These are phyloP conservation scores for Tuber indicum DNA, from an alignment of 495 filamentous ascomycete species.

Conservation along the genomic window DNA sequence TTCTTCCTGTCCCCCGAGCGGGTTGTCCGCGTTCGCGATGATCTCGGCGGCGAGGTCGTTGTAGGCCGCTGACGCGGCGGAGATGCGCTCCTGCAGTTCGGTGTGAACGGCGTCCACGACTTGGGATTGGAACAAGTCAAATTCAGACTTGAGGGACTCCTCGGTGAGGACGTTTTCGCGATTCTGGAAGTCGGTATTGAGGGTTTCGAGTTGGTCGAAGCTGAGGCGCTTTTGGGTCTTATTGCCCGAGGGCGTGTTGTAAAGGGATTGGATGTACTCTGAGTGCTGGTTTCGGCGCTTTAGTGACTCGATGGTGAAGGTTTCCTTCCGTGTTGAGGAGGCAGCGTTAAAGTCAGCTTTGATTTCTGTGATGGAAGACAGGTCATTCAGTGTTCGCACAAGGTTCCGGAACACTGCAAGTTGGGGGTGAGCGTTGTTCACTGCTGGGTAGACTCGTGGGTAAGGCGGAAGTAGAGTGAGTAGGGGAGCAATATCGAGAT, in stretches of 20 bases:
- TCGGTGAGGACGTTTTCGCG: constrained; percentile 26
- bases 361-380: constrained; percentile 62
- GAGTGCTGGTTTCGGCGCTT: constrained; percentile 39
- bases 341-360: constrained; percentile 53
- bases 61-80: constrained; percentile 39
- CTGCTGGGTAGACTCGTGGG: constrained; percentile 85
- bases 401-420: constrained; percentile 67
- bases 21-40: constrained; percentile 19
- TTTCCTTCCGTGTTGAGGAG: constrained; percentile 31
- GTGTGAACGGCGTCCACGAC: constrained; percentile 53
- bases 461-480: constrained; percentile 91
- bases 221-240: constrained; percentile 30
- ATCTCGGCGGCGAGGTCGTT: constrained; percentile 31
- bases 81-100: constrained; percentile 38
- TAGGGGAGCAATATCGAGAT: constrained; percentile 79
- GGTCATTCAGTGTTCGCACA: constrained; percentile 69
- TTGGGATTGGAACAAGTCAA: constrained; percentile 91
- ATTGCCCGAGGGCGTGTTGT: constrained; percentile 16
- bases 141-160: constrained; percentile 64
- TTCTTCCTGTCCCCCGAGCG: constrained; percentile 60
- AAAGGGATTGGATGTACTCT: constrained; percentile 39
- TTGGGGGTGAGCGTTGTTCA: constrained; percentile 91
- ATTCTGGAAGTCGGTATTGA: constrained; percentile 38
- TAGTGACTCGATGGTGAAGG: constrained; percentile 27
- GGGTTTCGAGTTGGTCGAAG: constrained; percentile 34